Conservation (phyloP, 2,329 filamentous ascomycete species). For the Alternaria incomplexa region DNA sequence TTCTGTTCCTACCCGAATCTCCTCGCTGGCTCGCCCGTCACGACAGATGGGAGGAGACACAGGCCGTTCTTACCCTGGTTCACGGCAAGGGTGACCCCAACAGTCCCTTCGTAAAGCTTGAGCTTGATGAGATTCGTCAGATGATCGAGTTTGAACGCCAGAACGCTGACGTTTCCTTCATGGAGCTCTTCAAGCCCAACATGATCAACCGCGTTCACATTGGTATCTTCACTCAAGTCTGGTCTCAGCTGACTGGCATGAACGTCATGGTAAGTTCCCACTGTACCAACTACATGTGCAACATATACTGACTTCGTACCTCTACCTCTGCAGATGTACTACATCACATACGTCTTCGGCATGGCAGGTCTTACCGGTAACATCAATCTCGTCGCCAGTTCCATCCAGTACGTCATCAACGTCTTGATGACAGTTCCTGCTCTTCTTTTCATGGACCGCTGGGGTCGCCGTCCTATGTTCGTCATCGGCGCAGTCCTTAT, state of each 20-base stretch:
- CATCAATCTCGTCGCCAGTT: conserved; percentile 67
- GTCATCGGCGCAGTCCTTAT: conserved; percentile 71
- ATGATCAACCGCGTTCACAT: conserved; percentile 77
- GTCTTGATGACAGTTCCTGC: conserved; percentile 79
- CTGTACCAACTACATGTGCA: background rate
- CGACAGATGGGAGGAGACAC: conserved; percentile 54
- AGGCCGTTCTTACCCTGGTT: conserved; percentile 51
- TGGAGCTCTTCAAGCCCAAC: conserved; percentile 74
- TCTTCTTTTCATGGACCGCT: conserved; percentile 74
- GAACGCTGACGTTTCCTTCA: conserved; percentile 71
- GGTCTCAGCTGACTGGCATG: conserved; percentile 79
- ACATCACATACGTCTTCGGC: conserved; percentile 66
- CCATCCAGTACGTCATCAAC: conserved; percentile 80
- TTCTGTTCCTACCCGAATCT: conserved; percentile 58
- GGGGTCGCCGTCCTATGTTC: conserved; percentile 73
- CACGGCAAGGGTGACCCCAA: conserved; percentile 65
- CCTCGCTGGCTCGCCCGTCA: conserved; percentile 55
- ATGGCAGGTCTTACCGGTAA: conserved; percentile 72
- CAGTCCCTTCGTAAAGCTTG: conserved; percentile 69
- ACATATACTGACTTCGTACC: background rate
- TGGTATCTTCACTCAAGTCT: conserved; percentile 75
- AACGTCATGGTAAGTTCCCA: conserved; percentile 61
- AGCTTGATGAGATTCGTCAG: conserved; percentile 75
- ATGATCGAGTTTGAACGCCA: conserved; percentile 75
- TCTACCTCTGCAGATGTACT: background rate